Evolutionary conservation across 768 basidiomycete species (phyloP).

Genomic region (Termitomyces sp.): DNA sequence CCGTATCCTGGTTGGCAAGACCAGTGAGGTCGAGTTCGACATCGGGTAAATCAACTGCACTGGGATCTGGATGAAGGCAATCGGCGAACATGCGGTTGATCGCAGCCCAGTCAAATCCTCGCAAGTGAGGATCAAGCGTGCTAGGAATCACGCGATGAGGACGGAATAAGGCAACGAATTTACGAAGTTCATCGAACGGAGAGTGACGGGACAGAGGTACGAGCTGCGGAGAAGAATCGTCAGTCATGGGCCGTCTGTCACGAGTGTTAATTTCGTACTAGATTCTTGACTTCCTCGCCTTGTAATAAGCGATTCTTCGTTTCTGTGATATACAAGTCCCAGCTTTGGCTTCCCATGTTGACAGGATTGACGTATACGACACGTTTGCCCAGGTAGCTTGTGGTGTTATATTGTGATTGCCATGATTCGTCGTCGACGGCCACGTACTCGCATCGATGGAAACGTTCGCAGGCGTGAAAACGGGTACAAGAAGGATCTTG

Average conservation of each 20-base stretch:
- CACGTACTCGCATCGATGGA: conserved; percentile 66
- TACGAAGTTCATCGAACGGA: conserved; percentile 78
- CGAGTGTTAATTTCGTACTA: conserved; percentile 44
- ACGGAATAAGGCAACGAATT: conserved; percentile 78
- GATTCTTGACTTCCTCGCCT: conserved; percentile 46
- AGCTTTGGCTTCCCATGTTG: conserved; percentile 58
- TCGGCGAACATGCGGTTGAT: conserved; percentile 67
- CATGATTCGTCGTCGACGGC: conserved; percentile 34
- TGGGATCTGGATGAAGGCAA: conserved; percentile 39
- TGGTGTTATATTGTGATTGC: conserved; percentile 24
- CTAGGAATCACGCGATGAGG: conserved; percentile 81
- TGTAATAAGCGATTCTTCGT: conserved; percentile 34
- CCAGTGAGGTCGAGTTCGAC: conserved; percentile 7
- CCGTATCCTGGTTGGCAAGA: conserved; percentile 11
- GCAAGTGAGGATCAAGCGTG: conserved; percentile 51
- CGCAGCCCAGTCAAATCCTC: conserved; percentile 68
- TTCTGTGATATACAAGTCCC: conserved; percentile 40
- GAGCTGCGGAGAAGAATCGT: conserved; percentile 42
- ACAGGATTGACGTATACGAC: conserved; percentile 88
- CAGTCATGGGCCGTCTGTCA: background rate
- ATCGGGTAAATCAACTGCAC: background rate
- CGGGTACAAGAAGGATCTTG: conserved; percentile 60
- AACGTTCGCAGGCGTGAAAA: conserved; percentile 93
- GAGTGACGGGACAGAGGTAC: conserved; percentile 88
- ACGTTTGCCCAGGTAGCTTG: conserved; percentile 42